Conservation (phyloP, 1,284 basidiomycete genomes). For the Trichosporon asahii region DNA sequence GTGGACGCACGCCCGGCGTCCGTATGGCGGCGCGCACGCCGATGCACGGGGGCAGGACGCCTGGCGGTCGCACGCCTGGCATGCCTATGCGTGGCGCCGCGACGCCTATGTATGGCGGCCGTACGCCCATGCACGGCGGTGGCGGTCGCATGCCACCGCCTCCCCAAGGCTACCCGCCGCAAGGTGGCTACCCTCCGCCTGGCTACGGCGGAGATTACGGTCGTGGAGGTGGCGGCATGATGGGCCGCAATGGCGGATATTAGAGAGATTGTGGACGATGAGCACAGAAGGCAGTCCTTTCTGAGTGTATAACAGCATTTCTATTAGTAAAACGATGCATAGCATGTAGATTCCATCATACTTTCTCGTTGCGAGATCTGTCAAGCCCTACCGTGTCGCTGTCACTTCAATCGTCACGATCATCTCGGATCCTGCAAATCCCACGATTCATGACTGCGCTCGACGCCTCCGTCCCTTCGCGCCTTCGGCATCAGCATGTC, state of each 20-base stretch:
- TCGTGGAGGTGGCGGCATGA: background rate
- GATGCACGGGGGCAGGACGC: slow-evolving; percentile 67
- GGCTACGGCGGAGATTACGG: slow-evolving; percentile 3
- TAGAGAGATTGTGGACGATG: background rate
- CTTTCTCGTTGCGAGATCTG: background rate
- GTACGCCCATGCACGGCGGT: slow-evolving; percentile 7
- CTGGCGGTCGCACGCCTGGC: slow-evolving; percentile 66
- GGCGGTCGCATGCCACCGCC: background rate
- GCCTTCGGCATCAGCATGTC: no score
- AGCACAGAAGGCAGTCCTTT: background rate
- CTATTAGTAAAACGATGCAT: background rate
- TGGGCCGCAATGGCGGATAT: slow-evolving; percentile 2
- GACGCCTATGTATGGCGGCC: slow-evolving; percentile 25
- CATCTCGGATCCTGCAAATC: no score
- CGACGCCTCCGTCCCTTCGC: no score
- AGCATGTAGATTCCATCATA: slow-evolving; percentile 2
- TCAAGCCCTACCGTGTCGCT: no score
- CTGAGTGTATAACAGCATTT: slow-evolving; percentile 8
- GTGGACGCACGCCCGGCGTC: slow-evolving; percentile 71
- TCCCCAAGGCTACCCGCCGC: background rate
- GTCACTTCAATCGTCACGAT: no score
- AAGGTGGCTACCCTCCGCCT: slow-evolving; percentile 4
- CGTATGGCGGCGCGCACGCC: slow-evolving; percentile 52
- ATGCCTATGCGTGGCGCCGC: slow-evolving; percentile 25
- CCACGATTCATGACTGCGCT: no score